phyloP scores from a whole-genome alignment of 1,139 yeast species.

The Debaryomyces coudertii region DNA sequence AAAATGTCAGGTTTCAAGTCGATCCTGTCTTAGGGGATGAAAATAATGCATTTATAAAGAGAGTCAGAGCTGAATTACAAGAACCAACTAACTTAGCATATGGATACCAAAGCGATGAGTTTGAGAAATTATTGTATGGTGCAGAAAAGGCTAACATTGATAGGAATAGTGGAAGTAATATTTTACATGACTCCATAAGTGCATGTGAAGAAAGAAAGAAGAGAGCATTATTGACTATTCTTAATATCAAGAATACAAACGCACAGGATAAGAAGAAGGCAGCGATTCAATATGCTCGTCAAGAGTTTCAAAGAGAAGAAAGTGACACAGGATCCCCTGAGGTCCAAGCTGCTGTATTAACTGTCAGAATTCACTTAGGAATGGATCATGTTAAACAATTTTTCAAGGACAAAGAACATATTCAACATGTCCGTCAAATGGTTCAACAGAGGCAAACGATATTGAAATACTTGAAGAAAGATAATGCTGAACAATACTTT shows the following conservation, averaged over 20 bases:
- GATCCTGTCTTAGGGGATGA: conserved; percentile 83
- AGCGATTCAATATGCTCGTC: conserved; percentile 66
- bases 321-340: conserved; percentile 96
- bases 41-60: conserved; percentile 65
- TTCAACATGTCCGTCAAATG: conserved; percentile 72
- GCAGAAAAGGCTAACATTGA: conserved; percentile 57
- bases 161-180: conserved; percentile 32
- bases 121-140: conserved; percentile 77
- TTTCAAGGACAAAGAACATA: conserved; percentile 73
- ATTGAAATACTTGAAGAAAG: conserved; percentile 77
- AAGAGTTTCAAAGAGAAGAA: conserved; percentile 78
- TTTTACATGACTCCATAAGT: conserved; percentile 49
- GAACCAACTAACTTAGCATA: conserved; percentile 64
- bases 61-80: conserved; percentile 65
- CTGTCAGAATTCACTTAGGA: conserved; percentile 77
- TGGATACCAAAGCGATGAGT: conserved; percentile 63
- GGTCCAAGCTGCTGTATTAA: conserved; percentile 90
- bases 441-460: conserved; percentile 89
- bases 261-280: conserved; percentile 58
- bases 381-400: conserved; percentile 74
- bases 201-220: conserved; percentile 61
- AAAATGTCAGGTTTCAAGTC: conserved; percentile 39
- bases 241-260: conserved; percentile 73
- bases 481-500: conserved; percentile 78
- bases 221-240: conserved; percentile 70